phyloP scores from a whole-genome alignment of 2,329 filamentous ascomycete species.

The Penicillium digitatum region DNA sequence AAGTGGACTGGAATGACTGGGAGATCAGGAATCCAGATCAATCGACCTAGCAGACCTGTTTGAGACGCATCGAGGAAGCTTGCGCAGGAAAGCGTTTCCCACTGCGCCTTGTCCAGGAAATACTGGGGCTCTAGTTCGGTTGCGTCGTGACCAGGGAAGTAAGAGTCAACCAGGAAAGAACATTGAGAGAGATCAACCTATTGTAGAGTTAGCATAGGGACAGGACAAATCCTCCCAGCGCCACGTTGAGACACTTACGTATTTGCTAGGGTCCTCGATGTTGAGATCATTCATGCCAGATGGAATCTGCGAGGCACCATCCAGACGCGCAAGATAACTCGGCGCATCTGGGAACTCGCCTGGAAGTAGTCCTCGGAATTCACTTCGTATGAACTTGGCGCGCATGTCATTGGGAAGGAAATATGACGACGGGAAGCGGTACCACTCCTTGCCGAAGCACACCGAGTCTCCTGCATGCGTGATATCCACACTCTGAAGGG shows the following conservation, averaged over 20 bases:
- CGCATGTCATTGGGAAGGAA: slow-evolving; percentile 78
- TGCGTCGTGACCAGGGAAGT: slow-evolving; percentile 59
- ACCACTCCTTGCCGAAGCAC: slow-evolving; percentile 96
- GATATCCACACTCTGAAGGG: slow-evolving; percentile 48
- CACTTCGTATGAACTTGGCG: slow-evolving; percentile 85
- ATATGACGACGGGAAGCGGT: slow-evolving; percentile 91
- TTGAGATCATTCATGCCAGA: slow-evolving; percentile 90
- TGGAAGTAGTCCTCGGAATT: slow-evolving; percentile 82
- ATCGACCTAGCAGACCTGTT: slow-evolving; percentile 69
- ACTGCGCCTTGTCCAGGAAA: slow-evolving; percentile 65
- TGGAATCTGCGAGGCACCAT: slow-evolving; percentile 79
- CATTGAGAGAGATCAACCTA: slow-evolving; percentile 68
- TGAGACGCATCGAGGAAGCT: slow-evolving; percentile 74
- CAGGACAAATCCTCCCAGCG: not conserved
- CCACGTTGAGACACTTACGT: slow-evolving; percentile 52
- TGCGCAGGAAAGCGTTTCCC: slow-evolving; percentile 72
- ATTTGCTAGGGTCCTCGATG: slow-evolving; percentile 79
- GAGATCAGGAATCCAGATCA: slow-evolving; percentile 76
- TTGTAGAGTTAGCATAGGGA: slow-evolving; percentile 13
- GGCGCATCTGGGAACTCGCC: slow-evolving; percentile 80
- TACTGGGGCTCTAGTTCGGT: slow-evolving; percentile 77
- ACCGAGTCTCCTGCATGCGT: slow-evolving; percentile 64
- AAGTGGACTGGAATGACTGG: slow-evolving; percentile 65
- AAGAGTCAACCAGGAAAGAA: slow-evolving; percentile 81
- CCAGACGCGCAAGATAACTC: slow-evolving; percentile 66